These are phyloP conservation scores for Abrus precatorius DNA, from an alignment of 306 rosid species.

Conservation along the genomic window DNA sequence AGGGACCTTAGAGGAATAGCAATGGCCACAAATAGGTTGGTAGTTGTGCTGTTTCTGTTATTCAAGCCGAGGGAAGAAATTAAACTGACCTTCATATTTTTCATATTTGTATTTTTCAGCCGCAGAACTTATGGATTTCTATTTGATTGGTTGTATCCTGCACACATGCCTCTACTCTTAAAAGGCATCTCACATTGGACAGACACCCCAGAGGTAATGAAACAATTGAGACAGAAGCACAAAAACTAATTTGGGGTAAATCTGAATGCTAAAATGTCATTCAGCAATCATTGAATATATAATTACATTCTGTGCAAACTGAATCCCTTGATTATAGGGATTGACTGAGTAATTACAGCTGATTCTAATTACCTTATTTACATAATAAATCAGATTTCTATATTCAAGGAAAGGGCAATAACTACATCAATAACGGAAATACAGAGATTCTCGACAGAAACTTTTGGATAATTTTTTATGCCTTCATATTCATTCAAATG, in stretches of 20 bases:
- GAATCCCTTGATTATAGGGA: too few species aligned
- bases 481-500: conserved; percentile 13
- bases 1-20: conserved; percentile 99
- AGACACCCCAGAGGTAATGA: conserved; percentile 93
- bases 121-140: conserved; percentile 94
- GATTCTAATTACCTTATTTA: too few species aligned
- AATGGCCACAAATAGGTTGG: conserved; percentile 95
- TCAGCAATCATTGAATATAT: too few species aligned
- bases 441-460: background rate
- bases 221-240: too few species aligned
- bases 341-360: too few species aligned
- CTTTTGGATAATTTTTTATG: conserved; percentile 18
- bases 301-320: too few species aligned
- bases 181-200: conserved; percentile 95
- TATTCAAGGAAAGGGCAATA: too few species aligned
- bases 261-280: too few species aligned
- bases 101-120: conserved; percentile 59
- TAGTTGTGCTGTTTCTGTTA: conserved; percentile 37
- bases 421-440: too few species aligned
- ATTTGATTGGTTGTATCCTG: conserved; percentile 98
- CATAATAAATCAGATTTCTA: too few species aligned
- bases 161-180: conserved; percentile 87
- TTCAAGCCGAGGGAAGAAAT: conserved; percentile 14
- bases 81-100: conserved; percentile 35
- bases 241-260: too few species aligned